Evolutionary conservation across 768 basidiomycete species (phyloP).

Genomic region (Mycena galopus): DNA sequence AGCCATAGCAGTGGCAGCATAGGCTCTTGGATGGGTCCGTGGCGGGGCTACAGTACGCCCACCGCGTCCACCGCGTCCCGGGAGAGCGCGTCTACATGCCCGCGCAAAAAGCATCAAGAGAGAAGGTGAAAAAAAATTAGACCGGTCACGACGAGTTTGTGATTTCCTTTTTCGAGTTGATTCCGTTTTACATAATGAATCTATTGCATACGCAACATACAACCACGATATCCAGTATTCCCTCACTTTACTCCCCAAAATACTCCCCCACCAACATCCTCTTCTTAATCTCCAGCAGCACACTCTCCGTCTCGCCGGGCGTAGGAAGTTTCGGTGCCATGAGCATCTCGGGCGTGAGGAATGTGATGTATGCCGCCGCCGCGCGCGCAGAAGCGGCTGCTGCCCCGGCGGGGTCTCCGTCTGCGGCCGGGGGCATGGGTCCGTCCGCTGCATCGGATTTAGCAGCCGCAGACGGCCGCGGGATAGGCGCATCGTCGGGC

Average conservation of each 20-base stretch:
- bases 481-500: constrained; percentile 45
- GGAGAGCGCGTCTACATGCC: constrained; percentile 27
- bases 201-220: no score
- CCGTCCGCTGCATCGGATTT: constrained; percentile 57
- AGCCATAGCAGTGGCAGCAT: constrained; percentile 28
- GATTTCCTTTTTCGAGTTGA: constrained; percentile 3
- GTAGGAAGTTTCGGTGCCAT: constrained; percentile 83
- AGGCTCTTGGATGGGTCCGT: constrained; percentile 30
- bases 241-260: no score
- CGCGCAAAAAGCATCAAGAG: constrained; percentile 27
- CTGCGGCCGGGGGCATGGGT: no score
- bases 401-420: constrained; percentile 33
- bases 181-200: no score
- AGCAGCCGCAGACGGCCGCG: constrained; percentile 55
- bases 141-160: neutral
- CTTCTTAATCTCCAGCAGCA: constrained; percentile 83
- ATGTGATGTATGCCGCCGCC: constrained; percentile 79
- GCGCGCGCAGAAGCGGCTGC: constrained; percentile 60
- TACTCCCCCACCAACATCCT: constrained; percentile 85
- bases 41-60: constrained; percentile 24
- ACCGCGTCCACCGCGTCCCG: constrained; percentile 23
- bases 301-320: constrained; percentile 81
- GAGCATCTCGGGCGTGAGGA: constrained; percentile 82
- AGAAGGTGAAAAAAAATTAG: constrained; percentile 7
- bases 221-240: no score